Evolutionary conservation across 148 eudicot genomes (phyloP).

Genomic region (Rhododendron henanense): DNA sequence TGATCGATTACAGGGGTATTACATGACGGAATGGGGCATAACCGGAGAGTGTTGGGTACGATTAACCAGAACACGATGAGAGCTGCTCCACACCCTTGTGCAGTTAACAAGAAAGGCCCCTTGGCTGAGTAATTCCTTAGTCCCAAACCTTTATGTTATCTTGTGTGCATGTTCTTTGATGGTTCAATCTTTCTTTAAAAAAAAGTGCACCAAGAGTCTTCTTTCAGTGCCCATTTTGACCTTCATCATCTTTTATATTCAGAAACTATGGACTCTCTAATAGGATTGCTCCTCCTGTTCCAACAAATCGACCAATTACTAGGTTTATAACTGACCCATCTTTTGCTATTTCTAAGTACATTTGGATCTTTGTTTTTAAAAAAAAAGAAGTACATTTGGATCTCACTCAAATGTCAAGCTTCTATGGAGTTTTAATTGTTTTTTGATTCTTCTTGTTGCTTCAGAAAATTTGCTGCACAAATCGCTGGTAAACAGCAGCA

Average conservation of each 20-base stretch:
- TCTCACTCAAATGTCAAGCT: neutral
- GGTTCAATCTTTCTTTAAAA: neutral
- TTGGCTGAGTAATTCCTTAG: conserved; percentile 41
- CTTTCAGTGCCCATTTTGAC: conserved; percentile 10
- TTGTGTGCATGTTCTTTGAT: neutral
- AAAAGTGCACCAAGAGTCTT: neutral
- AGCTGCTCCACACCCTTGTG: conserved; percentile 42
- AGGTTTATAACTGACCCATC: conserved; percentile 36
- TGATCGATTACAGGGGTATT: conserved; percentile 25
- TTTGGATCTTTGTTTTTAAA: neutral
- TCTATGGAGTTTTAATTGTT: neutral
- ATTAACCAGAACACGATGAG: conserved; percentile 48
- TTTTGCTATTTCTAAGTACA: neutral
- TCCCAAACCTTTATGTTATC: conserved; percentile 1
- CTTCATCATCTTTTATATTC: conserved; percentile 4
- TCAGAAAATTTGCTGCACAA: conserved; percentile 65
- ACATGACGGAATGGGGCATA: conserved; percentile 43
- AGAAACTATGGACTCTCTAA: conserved; percentile 38
- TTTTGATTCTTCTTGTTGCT: conserved; percentile 10
- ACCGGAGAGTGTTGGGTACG: conserved; percentile 57
- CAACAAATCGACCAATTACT: conserved; percentile 57
- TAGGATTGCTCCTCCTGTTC: conserved; percentile 30
- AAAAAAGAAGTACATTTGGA: neutral
- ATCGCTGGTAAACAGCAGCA: conserved; percentile 33
- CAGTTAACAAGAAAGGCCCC: conserved; percentile 40